Evolutionary conservation across 345 rosid species (phyloP).

Genomic region (Aquilaria yunnanensis): DNA sequence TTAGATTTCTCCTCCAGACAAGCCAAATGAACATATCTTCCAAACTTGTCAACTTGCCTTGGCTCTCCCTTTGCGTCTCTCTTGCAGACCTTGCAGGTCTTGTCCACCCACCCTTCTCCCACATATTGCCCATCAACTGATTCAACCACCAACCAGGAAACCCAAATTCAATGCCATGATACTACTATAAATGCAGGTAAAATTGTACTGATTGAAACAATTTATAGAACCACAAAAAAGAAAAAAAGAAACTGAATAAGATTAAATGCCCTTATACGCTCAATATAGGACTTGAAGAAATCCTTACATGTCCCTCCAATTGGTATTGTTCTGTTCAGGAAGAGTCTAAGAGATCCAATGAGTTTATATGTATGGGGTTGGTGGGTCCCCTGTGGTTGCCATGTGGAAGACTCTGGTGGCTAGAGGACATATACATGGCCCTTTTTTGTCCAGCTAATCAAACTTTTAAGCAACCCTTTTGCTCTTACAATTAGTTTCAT

Average conservation of each 20-base stretch:
- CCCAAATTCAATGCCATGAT: no score
- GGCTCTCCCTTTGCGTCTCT: slow-evolving; percentile 72
- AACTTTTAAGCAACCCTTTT: no score
- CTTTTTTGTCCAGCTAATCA: no score
- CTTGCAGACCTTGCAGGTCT: slow-evolving; percentile 84
- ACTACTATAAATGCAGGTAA: no score
- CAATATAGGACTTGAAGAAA: slow-evolving; percentile 88
- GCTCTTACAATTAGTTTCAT: no score
- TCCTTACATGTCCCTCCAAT: slow-evolving; percentile 93
- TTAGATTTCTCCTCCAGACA: slow-evolving; percentile 47
- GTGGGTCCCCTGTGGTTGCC: no score
- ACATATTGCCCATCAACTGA: no score
- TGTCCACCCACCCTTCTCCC: slow-evolving; percentile 70
- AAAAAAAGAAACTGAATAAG: background rate
- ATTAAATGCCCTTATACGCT: slow-evolving; percentile 31
- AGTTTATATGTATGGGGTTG: no score
- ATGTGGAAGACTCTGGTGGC: no score
- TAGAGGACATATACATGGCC: no score
- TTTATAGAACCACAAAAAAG: background rate
- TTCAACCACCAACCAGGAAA: no score
- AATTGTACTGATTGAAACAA: slow-evolving; percentile 5
- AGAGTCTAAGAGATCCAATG: no score
- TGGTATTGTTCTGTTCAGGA: background rate
- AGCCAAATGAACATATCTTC: slow-evolving; percentile 69
- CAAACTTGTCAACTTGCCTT: slow-evolving; percentile 71